A percentile compares a stretch with the other conserved stretches of the same genome.
Conservation (phyloP, 2,329 filamentous ascomycete species). For the Thermothelomyces thermophilus region DNA sequence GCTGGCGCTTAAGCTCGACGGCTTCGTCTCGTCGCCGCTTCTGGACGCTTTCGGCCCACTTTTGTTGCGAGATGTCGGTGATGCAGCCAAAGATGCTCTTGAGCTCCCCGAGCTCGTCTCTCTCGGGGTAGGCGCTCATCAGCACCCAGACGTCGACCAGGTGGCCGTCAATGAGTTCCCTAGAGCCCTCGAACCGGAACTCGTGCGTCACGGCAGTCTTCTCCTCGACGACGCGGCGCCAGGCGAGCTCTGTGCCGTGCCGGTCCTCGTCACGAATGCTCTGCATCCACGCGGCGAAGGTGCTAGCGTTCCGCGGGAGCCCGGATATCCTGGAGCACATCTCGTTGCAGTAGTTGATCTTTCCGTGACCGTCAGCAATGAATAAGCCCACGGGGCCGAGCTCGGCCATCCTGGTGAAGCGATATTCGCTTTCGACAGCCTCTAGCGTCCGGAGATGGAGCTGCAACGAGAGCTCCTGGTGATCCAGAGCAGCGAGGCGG, state of each 20-base stretch:
- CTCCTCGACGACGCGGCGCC: slow-evolving; percentile 55
- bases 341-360: slow-evolving; percentile 75
- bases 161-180: slow-evolving; percentile 52
- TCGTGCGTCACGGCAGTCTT: slow-evolving; percentile 62
- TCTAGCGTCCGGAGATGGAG: slow-evolving; percentile 59
- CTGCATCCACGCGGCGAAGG: slow-evolving; percentile 63
- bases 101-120: slow-evolving; percentile 53
- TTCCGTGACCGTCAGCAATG: slow-evolving; percentile 65
- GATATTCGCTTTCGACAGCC: slow-evolving; percentile 62
- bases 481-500: slow-evolving; percentile 66
- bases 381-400: slow-evolving; percentile 81
- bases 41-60: slow-evolving; percentile 76
- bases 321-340: slow-evolving; percentile 69
- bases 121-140: slow-evolving; percentile 70
- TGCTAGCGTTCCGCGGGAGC: slow-evolving; percentile 52
- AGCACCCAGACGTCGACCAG: slow-evolving; percentile 68
- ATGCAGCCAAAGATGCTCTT: slow-evolving; percentile 75
- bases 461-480: slow-evolving; percentile 70
- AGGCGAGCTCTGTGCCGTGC: slow-evolving; percentile 50
- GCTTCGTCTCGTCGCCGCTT: slow-evolving; percentile 71
- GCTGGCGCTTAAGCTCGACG: slow-evolving; percentile 57
- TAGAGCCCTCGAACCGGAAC: slow-evolving; percentile 66
- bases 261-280: slow-evolving; percentile 63
- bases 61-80: slow-evolving; percentile 80
- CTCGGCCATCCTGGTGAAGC: slow-evolving; percentile 78